phyloP scores from a whole-genome alignment of 2,329 filamentous ascomycete genomes.

The Simplicillium sp. region DNA sequence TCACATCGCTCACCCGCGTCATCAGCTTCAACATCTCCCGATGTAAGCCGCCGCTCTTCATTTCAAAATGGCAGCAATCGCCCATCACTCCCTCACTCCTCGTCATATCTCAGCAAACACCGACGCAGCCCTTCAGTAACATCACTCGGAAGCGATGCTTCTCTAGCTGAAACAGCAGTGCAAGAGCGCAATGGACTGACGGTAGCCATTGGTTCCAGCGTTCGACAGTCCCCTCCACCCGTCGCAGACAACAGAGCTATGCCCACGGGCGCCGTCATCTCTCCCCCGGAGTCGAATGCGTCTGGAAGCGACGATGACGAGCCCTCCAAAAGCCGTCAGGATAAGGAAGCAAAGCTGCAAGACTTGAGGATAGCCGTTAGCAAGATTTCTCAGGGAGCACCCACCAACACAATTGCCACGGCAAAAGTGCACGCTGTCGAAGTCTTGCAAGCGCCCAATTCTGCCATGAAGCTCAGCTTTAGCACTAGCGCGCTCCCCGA shows the following conservation, averaged over 20 bases:
- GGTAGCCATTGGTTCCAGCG: constrained; percentile 41
- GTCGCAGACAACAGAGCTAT: constrained; percentile 63
- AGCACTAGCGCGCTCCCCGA: constrained; percentile 36
- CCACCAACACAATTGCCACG: constrained; percentile 36
- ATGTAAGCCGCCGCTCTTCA: constrained; percentile 49
- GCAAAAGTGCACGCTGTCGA: constrained; percentile 18
- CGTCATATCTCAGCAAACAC: constrained; percentile 57
- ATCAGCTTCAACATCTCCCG: constrained; percentile 47
- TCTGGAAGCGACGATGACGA: constrained; percentile 82
- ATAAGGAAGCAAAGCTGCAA: constrained; percentile 41
- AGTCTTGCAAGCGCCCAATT: constrained; percentile 3
- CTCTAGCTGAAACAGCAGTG: constrained; percentile 37
- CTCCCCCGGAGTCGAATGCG: constrained; percentile 75
- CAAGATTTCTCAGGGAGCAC: constrained; percentile 48
- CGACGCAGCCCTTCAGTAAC: constrained; percentile 45
- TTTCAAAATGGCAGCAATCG: constrained; percentile 41
- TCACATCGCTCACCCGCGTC: constrained; percentile 54
- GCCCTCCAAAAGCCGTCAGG: constrained; percentile 32
- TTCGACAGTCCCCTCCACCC: constrained; percentile 79
- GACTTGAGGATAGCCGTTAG: constrained; percentile 78
- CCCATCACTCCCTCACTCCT: constrained; percentile 46
- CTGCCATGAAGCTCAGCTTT: constrained; percentile 33
- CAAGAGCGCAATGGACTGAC: constrained; percentile 9
- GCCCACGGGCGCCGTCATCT: constrained; percentile 77
- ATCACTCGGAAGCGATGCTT: constrained; percentile 26